These are phyloP conservation scores for Puccinia novopanici DNA, from an alignment of 1,284 basidiomycete species.

Conservation along the genomic window DNA sequence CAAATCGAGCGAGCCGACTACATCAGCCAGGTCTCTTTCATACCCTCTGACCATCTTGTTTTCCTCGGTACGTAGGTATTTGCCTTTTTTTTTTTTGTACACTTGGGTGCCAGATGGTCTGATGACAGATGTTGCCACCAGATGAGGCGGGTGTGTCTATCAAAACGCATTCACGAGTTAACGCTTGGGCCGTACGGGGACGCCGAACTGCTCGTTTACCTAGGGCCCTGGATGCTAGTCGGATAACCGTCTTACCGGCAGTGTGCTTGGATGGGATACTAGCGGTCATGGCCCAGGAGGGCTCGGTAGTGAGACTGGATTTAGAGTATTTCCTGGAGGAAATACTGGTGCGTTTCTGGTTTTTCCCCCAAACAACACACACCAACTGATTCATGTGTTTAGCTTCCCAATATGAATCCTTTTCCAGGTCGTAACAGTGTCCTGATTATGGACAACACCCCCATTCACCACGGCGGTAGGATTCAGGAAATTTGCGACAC, in stretches of 20 bases:
- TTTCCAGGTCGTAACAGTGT: slow-evolving; percentile 8
- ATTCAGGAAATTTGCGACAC: not conserved
- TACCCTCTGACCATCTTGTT: not conserved
- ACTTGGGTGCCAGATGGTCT: too few relatives aligned
- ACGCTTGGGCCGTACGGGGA: not conserved
- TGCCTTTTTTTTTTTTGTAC: not conserved
- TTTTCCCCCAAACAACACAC: not conserved
- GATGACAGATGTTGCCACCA: not conserved
- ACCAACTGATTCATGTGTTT: not conserved
- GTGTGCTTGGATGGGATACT: not conserved
- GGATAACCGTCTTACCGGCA: not conserved
- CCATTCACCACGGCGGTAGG: not conserved
- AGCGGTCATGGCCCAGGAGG: not conserved
- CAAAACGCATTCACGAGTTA: not conserved
- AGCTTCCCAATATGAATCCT: slow-evolving; percentile 11
- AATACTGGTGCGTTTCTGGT: not conserved
- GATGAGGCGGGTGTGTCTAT: not conserved
- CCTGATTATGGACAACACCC: slow-evolving; percentile 9
- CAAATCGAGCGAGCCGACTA: not conserved
- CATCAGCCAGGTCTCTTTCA: not conserved
- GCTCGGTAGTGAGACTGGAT: not conserved
- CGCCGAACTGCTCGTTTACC: not conserved
- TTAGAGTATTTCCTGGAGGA: not conserved
- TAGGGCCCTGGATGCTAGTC: not conserved
- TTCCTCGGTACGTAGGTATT: not conserved